Percentiles rank a stretch among this genome's conserved stretches.
Evolutionary conservation across 257 asterid genomes (phyloP).

Genomic region (Fraxinus quadrangulata): DNA sequence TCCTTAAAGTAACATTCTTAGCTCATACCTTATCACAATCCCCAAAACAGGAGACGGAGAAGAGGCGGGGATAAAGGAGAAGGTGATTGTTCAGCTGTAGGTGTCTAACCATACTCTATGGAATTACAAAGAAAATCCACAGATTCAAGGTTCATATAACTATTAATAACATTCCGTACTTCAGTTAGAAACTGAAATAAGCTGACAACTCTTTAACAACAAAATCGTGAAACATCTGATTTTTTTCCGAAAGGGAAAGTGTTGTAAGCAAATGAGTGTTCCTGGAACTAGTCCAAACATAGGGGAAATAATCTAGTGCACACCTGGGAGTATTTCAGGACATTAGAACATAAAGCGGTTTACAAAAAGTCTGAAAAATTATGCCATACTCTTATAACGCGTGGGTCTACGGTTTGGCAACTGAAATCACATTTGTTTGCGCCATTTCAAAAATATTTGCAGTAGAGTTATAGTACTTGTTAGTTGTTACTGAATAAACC

Average conservation of each 20-base stretch:
- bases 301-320: not conserved
- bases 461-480: not conserved
- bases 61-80: not conserved
- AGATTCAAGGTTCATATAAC: not conserved
- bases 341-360: not conserved
- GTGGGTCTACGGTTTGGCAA: not conserved
- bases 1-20: not conserved
- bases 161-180: not conserved
- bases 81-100: not conserved
- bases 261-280: not conserved
- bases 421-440: not conserved
- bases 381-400: not conserved
- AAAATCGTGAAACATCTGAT: not conserved
- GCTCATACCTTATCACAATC: not conserved
- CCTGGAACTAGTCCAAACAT: constrained; percentile 8
- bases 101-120: not conserved
- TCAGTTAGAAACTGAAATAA: not conserved
- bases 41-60: not conserved
- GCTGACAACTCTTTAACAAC: not conserved
- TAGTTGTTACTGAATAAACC: not conserved
- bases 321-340: not conserved
- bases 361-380: not conserved
- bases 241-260: not conserved
- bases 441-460: not conserved
- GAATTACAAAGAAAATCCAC: not conserved